Percentiles rank a stretch among this genome's conserved stretches.
These are phyloP conservation scores for Hamamelis virginiana DNA, from an alignment of 164 flowering plant species.

Conservation along the genomic window DNA sequence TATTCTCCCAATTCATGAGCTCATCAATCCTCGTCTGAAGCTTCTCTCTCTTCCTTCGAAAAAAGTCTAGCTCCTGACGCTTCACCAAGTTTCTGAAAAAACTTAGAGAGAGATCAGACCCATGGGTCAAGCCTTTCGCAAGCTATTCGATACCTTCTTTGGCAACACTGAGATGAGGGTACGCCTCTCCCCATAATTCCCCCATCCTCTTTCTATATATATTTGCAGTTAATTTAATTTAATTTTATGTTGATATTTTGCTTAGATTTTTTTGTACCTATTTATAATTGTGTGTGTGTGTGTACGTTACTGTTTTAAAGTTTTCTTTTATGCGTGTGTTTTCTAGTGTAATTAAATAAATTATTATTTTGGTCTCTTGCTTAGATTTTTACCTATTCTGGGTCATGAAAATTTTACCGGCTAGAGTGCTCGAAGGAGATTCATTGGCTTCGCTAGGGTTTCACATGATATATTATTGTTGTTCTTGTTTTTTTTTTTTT, in stretches of 20 bases:
- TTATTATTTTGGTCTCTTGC: background rate
- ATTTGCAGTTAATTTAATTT: background rate
- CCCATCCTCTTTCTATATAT: background rate
- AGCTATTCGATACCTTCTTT: constrained; percentile 91
- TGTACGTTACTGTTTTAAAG: too few relatives aligned
- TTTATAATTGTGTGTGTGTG: too few relatives aligned
- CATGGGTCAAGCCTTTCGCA: constrained; percentile 95
- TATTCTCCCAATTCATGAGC: too few relatives aligned
- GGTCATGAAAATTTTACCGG: background rate
- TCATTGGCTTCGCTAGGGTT: background rate
- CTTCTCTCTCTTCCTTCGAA: too few relatives aligned
- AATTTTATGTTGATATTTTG: background rate
- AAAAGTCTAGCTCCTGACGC: too few relatives aligned
- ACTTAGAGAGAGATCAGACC: background rate
- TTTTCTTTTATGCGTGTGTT: background rate
- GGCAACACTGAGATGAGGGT: constrained; percentile 96
- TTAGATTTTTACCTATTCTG: background rate
- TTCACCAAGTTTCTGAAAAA: too few relatives aligned
- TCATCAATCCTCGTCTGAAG: too few relatives aligned
- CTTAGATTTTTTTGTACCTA: background rate
- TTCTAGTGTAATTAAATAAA: background rate
- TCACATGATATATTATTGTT: too few relatives aligned
- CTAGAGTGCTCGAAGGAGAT: background rate
- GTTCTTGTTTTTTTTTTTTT: too few relatives aligned
- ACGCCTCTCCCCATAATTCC: constrained; percentile 15